Conservation (phyloP, 495 filamentous ascomycete species). For the Xylaria palmicola region DNA sequence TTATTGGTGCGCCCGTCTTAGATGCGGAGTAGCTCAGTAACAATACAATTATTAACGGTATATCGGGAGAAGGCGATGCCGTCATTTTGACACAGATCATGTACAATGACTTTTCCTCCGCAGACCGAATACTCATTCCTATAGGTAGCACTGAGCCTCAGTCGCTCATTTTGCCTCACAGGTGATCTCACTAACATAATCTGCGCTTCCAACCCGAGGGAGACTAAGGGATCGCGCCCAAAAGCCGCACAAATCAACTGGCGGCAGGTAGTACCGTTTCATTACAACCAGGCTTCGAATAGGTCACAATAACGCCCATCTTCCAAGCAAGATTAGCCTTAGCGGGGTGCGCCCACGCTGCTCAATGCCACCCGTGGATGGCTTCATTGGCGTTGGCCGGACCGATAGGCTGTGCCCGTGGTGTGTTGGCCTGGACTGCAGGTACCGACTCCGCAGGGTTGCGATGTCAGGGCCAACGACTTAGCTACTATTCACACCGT, state of each 20-base stretch:
- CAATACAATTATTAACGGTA: conserved; percentile 69
- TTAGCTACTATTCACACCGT: conserved; percentile 78
- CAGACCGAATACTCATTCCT: conserved; percentile 26
- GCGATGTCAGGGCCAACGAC: conserved; percentile 61
- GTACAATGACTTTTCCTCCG: conserved; percentile 79
- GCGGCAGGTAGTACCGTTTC: conserved; percentile 67
- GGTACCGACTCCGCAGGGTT: conserved; percentile 67
- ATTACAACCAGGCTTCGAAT: conserved; percentile 76
- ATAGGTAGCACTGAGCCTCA: conserved; percentile 46
- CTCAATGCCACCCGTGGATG: conserved; percentile 66
- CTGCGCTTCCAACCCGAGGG: background rate
- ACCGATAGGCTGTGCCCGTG: conserved; percentile 66
- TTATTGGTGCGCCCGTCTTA: conserved; percentile 34
- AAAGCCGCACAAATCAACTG: conserved; percentile 80
- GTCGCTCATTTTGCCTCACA: background rate
- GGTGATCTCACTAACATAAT: background rate
- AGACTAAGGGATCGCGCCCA: conserved; percentile 64
- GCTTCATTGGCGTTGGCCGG: conserved; percentile 73
- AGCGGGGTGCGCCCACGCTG: conserved; percentile 67
- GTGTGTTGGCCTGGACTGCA: conserved; percentile 69
- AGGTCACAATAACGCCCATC: conserved; percentile 65
- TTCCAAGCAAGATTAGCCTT: conserved; percentile 81
- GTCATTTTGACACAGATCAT: conserved; percentile 55
- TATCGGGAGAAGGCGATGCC: conserved; percentile 35
- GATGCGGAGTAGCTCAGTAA: conserved; percentile 80